Percentiles rank a stretch among this genome's conserved stretches.
These are phyloP conservation scores for Ganoderma boninense DNA, from an alignment of 1,284 basidiomycete genomes.

Conservation along the genomic window DNA sequence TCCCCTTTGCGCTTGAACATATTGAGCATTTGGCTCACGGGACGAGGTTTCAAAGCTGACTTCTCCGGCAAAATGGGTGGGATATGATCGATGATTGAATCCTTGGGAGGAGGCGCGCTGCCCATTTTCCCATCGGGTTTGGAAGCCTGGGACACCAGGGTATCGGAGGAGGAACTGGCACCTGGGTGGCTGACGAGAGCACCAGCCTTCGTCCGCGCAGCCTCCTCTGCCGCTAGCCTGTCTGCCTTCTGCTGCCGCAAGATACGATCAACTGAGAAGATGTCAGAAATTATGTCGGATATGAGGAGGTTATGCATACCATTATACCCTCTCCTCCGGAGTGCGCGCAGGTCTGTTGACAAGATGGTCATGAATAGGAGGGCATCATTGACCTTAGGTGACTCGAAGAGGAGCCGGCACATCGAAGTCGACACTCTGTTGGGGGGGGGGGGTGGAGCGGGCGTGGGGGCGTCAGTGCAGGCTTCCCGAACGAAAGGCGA, in stretches of 20 bases:
- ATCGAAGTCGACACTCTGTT: constrained; percentile 81
- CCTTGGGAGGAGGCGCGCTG: constrained; percentile 7
- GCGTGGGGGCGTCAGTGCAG: not conserved
- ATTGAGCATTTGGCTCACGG: constrained; percentile 24
- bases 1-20: constrained; percentile 18
- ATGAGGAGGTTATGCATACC: constrained; percentile 48
- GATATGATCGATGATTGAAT: constrained; percentile 6
- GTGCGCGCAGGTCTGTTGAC: constrained; percentile 85
- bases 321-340: constrained; percentile 89
- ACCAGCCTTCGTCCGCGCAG: constrained; percentile 36
- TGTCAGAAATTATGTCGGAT: constrained; percentile 3
- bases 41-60: constrained; percentile 15
- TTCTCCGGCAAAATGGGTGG: not conserved
- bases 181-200: constrained; percentile 10
- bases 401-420: constrained; percentile 79
- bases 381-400: constrained; percentile 82
- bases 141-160: constrained; percentile 19
- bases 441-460: too few relatives aligned
- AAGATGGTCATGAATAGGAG: constrained; percentile 93
- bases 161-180: constrained; percentile 25
- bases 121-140: constrained; percentile 14
- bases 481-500: not conserved
- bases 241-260: constrained; percentile 86
- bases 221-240: constrained; percentile 66
- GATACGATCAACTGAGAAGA: constrained; percentile 83